Evolutionary conservation across 306 rosid species (phyloP).

Genomic region (Alnus rubra): DNA sequence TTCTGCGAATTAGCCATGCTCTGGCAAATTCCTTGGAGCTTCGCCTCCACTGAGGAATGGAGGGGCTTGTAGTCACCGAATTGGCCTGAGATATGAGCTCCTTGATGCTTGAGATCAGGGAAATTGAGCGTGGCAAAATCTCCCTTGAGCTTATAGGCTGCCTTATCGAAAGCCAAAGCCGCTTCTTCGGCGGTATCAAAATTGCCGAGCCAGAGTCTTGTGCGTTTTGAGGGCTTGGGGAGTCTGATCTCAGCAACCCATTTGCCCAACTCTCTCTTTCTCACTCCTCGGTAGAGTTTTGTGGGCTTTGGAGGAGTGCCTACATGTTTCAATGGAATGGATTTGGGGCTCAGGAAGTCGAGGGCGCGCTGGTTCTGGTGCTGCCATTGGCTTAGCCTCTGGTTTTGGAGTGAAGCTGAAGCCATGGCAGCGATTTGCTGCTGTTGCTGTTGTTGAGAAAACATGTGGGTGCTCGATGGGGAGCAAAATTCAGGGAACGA

Average conservation of each 20-base stretch:
- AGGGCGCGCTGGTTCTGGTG: constrained; percentile 18
- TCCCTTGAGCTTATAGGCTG: constrained; percentile 85
- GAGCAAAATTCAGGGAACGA: constrained; percentile 32
- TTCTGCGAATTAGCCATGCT: constrained; percentile 44
- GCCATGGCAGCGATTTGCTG: constrained; percentile 23
- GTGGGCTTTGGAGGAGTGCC: constrained; percentile 44
- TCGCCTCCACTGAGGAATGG: constrained; percentile 73
- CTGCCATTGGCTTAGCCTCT: constrained; percentile 11
- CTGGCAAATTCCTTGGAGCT: constrained; percentile 79
- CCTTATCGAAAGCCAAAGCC: constrained; percentile 83
- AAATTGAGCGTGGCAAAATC: constrained; percentile 82
- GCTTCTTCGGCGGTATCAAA: constrained; percentile 91
- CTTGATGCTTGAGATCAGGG: constrained; percentile 59
- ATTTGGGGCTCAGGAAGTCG: constrained; percentile 45
- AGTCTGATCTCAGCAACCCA: constrained; percentile 98
- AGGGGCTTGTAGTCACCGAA: constrained; percentile 72
- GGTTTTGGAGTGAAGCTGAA: constrained; percentile 30
- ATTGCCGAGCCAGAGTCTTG: constrained; percentile 97
- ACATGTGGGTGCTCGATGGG: constrained; percentile 33
- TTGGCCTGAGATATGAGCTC: constrained; percentile 43
- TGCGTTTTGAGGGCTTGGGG: constrained; percentile 63
- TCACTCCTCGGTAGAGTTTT: constrained; percentile 83
- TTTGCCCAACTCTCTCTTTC: constrained; percentile 94
- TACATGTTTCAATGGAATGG: constrained; percentile 61
- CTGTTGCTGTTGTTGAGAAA: constrained; percentile 34